These are phyloP conservation scores for Alternaria ethzedia DNA, from an alignment of 2,329 filamentous ascomycete genomes.

Conservation along the genomic window DNA sequence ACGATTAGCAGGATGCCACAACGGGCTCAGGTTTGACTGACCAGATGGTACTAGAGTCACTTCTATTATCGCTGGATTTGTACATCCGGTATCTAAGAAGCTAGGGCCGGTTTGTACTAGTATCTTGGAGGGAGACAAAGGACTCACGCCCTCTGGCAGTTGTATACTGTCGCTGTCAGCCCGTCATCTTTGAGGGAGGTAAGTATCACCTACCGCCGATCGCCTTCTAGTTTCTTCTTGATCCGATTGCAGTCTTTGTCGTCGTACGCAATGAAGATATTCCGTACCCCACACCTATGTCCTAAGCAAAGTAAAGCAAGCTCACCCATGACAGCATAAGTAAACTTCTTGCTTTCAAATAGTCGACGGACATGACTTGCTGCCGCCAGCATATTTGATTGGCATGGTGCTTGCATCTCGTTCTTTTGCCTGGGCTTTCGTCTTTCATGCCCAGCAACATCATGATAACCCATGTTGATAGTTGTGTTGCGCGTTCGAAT, in stretches of 20 bases:
- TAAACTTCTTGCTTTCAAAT: slow-evolving; percentile 42
- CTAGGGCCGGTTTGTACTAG: slow-evolving; percentile 42
- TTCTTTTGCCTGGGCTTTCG: slow-evolving; percentile 26
- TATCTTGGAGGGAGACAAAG: slow-evolving; percentile 38
- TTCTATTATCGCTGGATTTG: slow-evolving; percentile 35
- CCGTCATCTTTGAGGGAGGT: too few relatives aligned
- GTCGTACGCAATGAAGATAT: slow-evolving; percentile 45
- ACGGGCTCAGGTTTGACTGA: slow-evolving; percentile 7
- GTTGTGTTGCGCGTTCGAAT: slow-evolving; percentile 19
- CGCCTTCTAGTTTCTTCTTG: slow-evolving; percentile 34
- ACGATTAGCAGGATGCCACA: slow-evolving; percentile 8
- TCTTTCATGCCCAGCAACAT: slow-evolving; percentile 32
- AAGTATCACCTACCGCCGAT: slow-evolving; percentile 30
- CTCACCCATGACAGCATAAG: slow-evolving; percentile 39
- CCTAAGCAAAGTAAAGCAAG: slow-evolving; percentile 43
- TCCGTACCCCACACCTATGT: slow-evolving; percentile 36
- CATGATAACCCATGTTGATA: slow-evolving; percentile 28
- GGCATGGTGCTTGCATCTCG: slow-evolving; percentile 24
- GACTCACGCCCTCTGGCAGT: slow-evolving; percentile 38
- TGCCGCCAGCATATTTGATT: slow-evolving; percentile 37
- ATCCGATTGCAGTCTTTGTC: slow-evolving; percentile 38
- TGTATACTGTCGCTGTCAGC: slow-evolving; percentile 33
- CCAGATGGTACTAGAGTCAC: slow-evolving; percentile 41
- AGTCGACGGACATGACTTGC: slow-evolving; percentile 34
- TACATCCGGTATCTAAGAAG: slow-evolving; percentile 36